These are phyloP conservation scores for Erucastrum elatum DNA, from an alignment of 345 rosid genomes.

Conservation along the genomic window DNA sequence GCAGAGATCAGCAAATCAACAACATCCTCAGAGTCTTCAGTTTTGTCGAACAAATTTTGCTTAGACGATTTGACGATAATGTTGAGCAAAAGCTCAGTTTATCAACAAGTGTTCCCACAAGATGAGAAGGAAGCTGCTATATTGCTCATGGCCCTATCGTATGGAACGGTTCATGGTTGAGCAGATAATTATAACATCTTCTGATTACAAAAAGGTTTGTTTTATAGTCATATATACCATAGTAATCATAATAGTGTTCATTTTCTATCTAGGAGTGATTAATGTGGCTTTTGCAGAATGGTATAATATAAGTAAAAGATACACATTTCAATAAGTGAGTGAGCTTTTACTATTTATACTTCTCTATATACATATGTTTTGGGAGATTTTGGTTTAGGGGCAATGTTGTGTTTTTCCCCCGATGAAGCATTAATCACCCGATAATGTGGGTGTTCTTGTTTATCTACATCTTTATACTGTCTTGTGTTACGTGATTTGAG, in stretches of 20 bases:
- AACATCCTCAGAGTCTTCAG: not conserved
- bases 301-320: conserved; percentile 16
- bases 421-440: conserved; percentile 11
- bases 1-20: not conserved
- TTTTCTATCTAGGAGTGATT: conserved; percentile 24
- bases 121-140: not conserved
- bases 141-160: not conserved
- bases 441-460: conserved; percentile 35
- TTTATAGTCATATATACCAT: conserved; percentile 19
- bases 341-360: conserved; percentile 15
- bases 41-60: not conserved
- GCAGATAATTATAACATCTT: not conserved
- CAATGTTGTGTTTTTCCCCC: conserved; percentile 1
- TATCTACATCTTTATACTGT: conserved; percentile 23
- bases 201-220: conserved; percentile 8
- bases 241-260: conserved; percentile 29
- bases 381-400: conserved; percentile 32
- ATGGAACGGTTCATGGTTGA: not conserved
- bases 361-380: conserved; percentile 17
- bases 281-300: conserved; percentile 27
- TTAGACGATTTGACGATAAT: not conserved
- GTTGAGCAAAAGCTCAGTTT: not conserved
- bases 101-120: not conserved
- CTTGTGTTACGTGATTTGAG: conserved; percentile 25
- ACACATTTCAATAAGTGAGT: conserved; percentile 24